Percentiles rank a stretch among this genome's conserved stretches.
These are phyloP conservation scores for Backusella sp. DNA, from an alignment of 192 early-diverging fungal genomes.

Conservation along the genomic window DNA sequence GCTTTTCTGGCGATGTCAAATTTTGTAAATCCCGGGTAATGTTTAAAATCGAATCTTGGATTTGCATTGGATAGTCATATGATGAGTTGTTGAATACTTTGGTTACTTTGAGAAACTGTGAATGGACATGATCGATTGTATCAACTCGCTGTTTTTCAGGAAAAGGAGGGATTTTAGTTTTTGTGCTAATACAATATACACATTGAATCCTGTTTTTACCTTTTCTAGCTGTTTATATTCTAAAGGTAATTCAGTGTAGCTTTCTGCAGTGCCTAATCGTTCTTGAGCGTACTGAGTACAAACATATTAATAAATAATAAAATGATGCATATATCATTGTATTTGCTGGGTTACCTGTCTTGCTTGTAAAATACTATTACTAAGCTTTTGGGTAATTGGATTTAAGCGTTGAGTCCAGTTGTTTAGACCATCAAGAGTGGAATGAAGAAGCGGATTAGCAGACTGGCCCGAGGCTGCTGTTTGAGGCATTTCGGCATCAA, in stretches of 20 bases:
- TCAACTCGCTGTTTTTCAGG: background rate
- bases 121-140: background rate
- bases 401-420: background rate
- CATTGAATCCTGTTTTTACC: background rate
- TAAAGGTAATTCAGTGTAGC: background rate
- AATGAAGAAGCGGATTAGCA: background rate
- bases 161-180: background rate
- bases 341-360: background rate
- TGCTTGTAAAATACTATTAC: background rate
- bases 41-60: background rate
- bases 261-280: background rate
- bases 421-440: background rate
- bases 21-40: background rate
- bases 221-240: background rate
- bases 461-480: background rate
- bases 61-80: background rate
- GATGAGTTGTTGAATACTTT: slow-evolving; percentile 8
- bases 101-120: background rate
- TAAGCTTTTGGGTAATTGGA: background rate
- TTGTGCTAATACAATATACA: background rate
- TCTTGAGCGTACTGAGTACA: background rate
- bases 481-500: background rate
- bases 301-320: background rate
- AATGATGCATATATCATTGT: background rate
- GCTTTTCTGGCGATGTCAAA: background rate